Conservation (phyloP, 345 rosid species). For the Erodium maritimum region DNA sequence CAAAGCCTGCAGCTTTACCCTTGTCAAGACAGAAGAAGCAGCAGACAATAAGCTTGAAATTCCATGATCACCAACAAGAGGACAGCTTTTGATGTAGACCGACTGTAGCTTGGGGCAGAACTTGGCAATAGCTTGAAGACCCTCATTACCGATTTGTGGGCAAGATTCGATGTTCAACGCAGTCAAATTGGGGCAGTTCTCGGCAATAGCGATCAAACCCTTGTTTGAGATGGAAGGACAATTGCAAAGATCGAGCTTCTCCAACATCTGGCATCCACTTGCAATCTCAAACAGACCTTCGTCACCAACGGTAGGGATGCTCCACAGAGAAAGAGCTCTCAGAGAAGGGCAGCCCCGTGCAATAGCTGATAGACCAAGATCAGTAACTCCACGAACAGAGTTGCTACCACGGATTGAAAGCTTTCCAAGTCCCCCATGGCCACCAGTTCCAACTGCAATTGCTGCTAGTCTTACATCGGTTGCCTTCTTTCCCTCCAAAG, state of each 20-base stretch:
- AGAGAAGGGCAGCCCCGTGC: constrained; percentile 60
- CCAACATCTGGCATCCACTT: constrained; percentile 43
- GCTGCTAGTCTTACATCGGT: constrained; percentile 66
- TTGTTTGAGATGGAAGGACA: constrained; percentile 50
- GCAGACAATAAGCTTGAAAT: constrained; percentile 46
- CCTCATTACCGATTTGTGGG: constrained; percentile 46
- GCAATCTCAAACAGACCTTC: constrained; percentile 47
- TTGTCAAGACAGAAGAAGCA: constrained; percentile 30
- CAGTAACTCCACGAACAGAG: constrained; percentile 35
- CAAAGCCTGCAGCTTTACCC: constrained; percentile 58
- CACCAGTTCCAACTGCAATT: constrained; percentile 52
- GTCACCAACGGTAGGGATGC: constrained; percentile 41
- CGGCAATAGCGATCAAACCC: constrained; percentile 48
- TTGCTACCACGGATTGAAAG: constrained; percentile 50
- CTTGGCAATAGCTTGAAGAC: constrained; percentile 50
- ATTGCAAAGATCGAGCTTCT: constrained; percentile 57
- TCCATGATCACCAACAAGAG: constrained; percentile 71
- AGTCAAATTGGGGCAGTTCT: constrained; percentile 46
- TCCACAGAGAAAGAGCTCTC: constrained; percentile 53
- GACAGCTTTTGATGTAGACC: constrained; percentile 53
- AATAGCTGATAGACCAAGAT: constrained; percentile 42
- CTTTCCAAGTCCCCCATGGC: constrained; percentile 59
- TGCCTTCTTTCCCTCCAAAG: constrained; percentile 65
- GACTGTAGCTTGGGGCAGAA: constrained; percentile 38
- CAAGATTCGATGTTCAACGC: constrained; percentile 48